A percentile compares a stretch with the other conserved stretches of the same genome.
These are phyloP conservation scores for Salvia miltiorrhiza DNA, from an alignment of 257 asterid genomes.

Conservation along the genomic window DNA sequence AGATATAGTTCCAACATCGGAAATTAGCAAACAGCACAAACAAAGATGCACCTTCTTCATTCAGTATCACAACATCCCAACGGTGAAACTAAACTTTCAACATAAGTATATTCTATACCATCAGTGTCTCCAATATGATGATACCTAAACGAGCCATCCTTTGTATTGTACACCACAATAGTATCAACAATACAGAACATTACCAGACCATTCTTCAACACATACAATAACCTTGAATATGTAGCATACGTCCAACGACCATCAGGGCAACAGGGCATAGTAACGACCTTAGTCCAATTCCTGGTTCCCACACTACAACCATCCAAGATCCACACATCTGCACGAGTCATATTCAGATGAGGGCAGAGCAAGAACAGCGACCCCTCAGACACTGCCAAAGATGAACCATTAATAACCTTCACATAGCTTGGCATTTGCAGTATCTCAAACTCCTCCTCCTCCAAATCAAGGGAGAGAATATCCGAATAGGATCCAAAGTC, in stretches of 20 bases:
- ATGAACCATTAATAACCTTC: neutral
- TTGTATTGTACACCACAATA: slow-evolving; percentile 30
- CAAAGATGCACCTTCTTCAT: neutral
- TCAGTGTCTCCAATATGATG: slow-evolving; percentile 17
- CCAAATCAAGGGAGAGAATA: slow-evolving; percentile 45
- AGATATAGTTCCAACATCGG: neutral
- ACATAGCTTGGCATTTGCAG: slow-evolving; percentile 32
- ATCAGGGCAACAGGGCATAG: slow-evolving; percentile 30
- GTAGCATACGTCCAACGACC: slow-evolving; percentile 21
- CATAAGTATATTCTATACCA: slow-evolving; percentile 5
- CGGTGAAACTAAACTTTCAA: slow-evolving; percentile 49
- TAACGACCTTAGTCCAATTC: slow-evolving; percentile 41
- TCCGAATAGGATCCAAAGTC: slow-evolving; percentile 27
- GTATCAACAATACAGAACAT: slow-evolving; percentile 29
- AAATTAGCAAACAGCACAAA: too few relatives aligned
- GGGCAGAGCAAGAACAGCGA: slow-evolving; percentile 34
- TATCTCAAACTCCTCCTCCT: slow-evolving; percentile 34
- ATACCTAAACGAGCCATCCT: slow-evolving; percentile 25
- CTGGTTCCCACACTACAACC: too few relatives aligned
- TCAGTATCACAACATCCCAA: neutral
- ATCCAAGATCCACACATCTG: slow-evolving; percentile 50
- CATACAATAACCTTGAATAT: slow-evolving; percentile 18
- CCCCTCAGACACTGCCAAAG: slow-evolving; percentile 33
- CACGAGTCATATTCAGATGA: slow-evolving; percentile 1
- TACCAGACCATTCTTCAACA: slow-evolving; percentile 37